Percentiles rank a stretch among this genome's conserved stretches.
Conservation (phyloP, 2,329 filamentous ascomycete genomes). For the Alternaria triticina region DNA sequence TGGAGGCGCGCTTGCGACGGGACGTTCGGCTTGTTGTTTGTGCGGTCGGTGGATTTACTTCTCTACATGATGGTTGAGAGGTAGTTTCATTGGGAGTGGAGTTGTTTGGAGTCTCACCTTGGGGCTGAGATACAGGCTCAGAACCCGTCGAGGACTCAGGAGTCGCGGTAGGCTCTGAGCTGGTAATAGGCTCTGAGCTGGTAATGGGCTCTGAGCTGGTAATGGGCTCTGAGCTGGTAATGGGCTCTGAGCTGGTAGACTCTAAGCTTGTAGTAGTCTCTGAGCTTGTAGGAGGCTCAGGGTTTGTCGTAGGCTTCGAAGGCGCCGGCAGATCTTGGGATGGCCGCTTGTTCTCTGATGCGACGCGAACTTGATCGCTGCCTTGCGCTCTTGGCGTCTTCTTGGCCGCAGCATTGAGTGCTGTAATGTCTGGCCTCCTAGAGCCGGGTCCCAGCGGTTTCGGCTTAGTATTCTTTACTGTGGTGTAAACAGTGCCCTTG, state of each 20-base stretch:
- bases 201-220: no score
- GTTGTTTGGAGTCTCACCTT: neutral
- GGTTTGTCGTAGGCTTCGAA: neutral
- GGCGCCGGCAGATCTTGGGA: neutral
- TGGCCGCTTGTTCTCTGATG: neutral
- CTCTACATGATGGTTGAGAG: conserved; percentile 4
- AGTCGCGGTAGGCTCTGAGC: neutral
- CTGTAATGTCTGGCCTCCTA: neutral
- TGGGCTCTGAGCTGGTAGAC: no score
- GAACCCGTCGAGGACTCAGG: neutral
- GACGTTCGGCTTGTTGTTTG: neutral
- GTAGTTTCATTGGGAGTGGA: neutral
- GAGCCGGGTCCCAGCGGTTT: neutral
- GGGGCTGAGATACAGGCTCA: neutral
- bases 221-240: no score
- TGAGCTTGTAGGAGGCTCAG: neutral
- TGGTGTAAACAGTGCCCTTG: conserved; percentile 46
- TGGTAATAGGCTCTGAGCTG: neutral
- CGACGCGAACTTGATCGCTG: neutral
- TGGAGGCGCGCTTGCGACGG: neutral
- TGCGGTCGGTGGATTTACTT: neutral
- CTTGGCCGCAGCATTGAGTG: neutral
- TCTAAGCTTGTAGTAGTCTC: neutral
- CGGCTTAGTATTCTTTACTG: neutral
- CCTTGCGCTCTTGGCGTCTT: neutral